A percentile compares a stretch with the other conserved stretches of the same genome.
These are phyloP conservation scores for Dissophora ornata DNA, from an alignment of 192 early-diverging fungal genomes.

Conservation along the genomic window DNA sequence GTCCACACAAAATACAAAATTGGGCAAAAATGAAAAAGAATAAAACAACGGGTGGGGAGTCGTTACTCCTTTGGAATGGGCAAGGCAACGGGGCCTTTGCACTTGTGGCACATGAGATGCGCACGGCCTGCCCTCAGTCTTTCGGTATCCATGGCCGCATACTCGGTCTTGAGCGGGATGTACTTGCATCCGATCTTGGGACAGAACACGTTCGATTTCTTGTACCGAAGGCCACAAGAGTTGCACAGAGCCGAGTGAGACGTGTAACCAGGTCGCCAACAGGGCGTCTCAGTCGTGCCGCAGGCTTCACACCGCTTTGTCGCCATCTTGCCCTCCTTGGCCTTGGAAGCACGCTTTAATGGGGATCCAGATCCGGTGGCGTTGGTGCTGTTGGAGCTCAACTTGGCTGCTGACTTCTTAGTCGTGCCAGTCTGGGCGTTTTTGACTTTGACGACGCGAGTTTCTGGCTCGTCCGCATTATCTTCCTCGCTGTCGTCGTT, in stretches of 20 bases:
- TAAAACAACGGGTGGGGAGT: too few relatives aligned
- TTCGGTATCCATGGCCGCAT: constrained; percentile 54
- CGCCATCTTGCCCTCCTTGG: constrained; percentile 6
- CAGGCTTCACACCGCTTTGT: constrained; percentile 55
- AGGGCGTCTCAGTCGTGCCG: constrained; percentile 52
- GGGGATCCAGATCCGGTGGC: neutral
- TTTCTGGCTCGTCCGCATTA: too few relatives aligned
- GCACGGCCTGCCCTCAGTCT: constrained; percentile 29
- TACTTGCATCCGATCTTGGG: constrained; percentile 55
- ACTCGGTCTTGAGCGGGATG: constrained; percentile 59
- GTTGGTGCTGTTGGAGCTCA: neutral
- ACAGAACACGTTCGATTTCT: constrained; percentile 57
- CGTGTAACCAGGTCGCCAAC: constrained; percentile 57
- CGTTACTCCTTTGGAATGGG: constrained; percentile 30
- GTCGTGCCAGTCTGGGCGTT: neutral
- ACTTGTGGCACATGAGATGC: constrained; percentile 34
- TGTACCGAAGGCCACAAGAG: constrained; percentile 57
- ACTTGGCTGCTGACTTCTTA: neutral
- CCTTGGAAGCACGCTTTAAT: constrained; percentile 6
- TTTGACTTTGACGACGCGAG: too few relatives aligned
- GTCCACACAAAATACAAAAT: too few relatives aligned
- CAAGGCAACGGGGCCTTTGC: constrained; percentile 27
- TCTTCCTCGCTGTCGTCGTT: constrained; percentile 6
- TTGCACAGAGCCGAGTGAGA: constrained; percentile 53
- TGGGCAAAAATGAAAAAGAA: too few relatives aligned